These are phyloP conservation scores for Strigomonas culicis DNA, from an alignment of 208 protist genomes.

Conservation along the genomic window DNA sequence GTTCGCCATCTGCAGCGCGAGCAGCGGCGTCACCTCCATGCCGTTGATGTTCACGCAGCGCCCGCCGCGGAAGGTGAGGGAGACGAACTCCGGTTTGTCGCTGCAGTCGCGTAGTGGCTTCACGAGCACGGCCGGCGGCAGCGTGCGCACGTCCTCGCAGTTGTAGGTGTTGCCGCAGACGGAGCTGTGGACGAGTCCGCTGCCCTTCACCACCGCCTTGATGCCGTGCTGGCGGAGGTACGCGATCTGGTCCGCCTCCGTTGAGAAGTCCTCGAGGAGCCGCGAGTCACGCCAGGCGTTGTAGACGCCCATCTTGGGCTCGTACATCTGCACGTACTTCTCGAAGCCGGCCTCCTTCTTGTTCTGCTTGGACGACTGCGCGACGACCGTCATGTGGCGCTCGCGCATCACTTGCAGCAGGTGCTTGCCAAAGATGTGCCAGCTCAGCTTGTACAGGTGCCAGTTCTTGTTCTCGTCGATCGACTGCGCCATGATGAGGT, in stretches of 20 bases:
- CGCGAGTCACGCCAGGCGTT: constrained; percentile 87
- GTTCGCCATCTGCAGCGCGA: constrained; percentile 83
- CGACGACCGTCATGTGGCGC: constrained; percentile 79
- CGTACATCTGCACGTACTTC: constrained; percentile 81
- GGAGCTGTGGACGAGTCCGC: constrained; percentile 75
- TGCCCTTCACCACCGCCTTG: constrained; percentile 41
- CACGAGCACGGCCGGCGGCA: constrained; percentile 56
- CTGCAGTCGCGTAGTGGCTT: constrained; percentile 59
- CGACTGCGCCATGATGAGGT: constrained; percentile 84
- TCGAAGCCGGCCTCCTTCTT: constrained; percentile 88
- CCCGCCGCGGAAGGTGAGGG: constrained; percentile 62
- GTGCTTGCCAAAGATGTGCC: constrained; percentile 80
- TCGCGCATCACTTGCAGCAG: constrained; percentile 75
- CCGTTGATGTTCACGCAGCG: constrained; percentile 86
- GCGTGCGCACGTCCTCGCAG: constrained; percentile 51
- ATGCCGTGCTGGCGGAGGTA: constrained; percentile 77
- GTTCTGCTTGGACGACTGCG: constrained; percentile 82
- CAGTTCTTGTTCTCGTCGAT: constrained; percentile 84
- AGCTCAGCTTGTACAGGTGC: constrained; percentile 81
- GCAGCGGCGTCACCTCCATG: constrained; percentile 68
- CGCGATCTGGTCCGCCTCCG: constrained; percentile 67
- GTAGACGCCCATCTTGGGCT: constrained; percentile 86
- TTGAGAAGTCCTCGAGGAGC: constrained; percentile 80
- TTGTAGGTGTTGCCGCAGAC: constrained; percentile 85
- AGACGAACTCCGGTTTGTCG: constrained; percentile 73